Evolutionary conservation across 1,284 basidiomycete species (phyloP), one percentile per base, ranked within the genome.

Genomic region (Prillingera fragicola): DNA sequence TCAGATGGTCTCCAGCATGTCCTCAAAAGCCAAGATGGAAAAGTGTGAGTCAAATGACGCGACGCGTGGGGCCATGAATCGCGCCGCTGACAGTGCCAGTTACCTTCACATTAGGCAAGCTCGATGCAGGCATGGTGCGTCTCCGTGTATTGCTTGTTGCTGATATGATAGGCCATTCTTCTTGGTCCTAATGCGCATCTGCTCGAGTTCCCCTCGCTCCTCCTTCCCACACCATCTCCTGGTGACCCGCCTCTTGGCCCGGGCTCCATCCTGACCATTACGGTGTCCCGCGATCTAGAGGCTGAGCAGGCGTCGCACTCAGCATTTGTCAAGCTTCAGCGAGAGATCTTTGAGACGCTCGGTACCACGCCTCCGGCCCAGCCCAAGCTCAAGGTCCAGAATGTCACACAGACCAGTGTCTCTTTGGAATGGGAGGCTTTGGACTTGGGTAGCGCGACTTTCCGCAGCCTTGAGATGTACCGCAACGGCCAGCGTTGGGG

Each of bases 221-320:
- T 96, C 2, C 75, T 96, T 10, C 91, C 90, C 7, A 59, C 59
- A 1, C 62, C 62, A 10, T 51, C 60, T 12, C 59, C 60, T 0
- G 53, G 52, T 9, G 52, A 60, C 3, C 85, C 89, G 0, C 90
- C 89, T 14, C 83, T 87, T 2, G 82, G 85, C 4, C 81, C 90
- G 0, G 91, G 91, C 8, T 94, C 89, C n/a, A 95, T 96, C 56
- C 87, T 96, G 57, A 94, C 90, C 63, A 96, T 96, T 65, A 83
- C 88, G 5, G 87, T 95, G 13, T 79, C 87, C 54, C 81, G 89
- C 52, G 94, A 96, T 66, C 69, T 80, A 23, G 65, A 75, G 0
- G 89, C 91, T 52, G 91, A 96, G 69, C 80, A 83, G 59, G 78
- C 80, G 54, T 79, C 88, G 48, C 83, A 87, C 54, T 70, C 75